Conservation (phyloP, 176 grass and related monocot genomes). For the Musa beccarii region DNA sequence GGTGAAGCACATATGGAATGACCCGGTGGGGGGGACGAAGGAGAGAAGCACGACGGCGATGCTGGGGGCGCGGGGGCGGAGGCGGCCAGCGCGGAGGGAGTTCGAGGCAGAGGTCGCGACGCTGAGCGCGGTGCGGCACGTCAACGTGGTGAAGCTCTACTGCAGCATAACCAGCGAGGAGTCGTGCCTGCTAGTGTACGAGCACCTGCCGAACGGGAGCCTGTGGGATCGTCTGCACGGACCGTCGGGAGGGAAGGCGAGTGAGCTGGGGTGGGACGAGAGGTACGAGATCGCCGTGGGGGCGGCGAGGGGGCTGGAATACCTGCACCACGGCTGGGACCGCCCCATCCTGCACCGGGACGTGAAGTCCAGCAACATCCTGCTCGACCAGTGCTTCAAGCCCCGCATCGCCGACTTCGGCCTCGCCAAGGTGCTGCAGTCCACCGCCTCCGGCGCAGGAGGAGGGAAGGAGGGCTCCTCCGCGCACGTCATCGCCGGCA, state of each 20-base stretch:
- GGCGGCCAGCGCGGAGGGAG: constrained; percentile 22
- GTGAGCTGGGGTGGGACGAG: constrained; percentile 54
- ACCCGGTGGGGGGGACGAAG: constrained; percentile 15
- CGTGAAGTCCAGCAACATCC: constrained; percentile 79
- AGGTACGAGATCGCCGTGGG: constrained; percentile 55
- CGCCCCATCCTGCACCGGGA: constrained; percentile 80
- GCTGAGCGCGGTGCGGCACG: constrained; percentile 60
- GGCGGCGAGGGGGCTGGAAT: constrained; percentile 73
- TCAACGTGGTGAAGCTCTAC: constrained; percentile 80
- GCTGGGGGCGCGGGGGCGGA: not conserved
- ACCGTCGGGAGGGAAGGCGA: constrained; percentile 4
- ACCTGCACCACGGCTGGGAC: constrained; percentile 85
- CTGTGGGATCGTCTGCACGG: constrained; percentile 7
- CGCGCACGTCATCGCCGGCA: constrained; percentile 3
- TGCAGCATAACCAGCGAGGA: constrained; percentile 75
- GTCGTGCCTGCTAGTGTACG: constrained; percentile 24
- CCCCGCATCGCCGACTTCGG: constrained; percentile 88
- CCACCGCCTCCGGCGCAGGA: not conserved
- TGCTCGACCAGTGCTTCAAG: constrained; percentile 61
- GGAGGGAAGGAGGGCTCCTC: constrained; percentile 1
- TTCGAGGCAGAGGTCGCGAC: constrained; percentile 68
- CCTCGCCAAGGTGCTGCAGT: constrained; percentile 40
- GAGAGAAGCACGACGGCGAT: not conserved
- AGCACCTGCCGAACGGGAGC: constrained; percentile 12
- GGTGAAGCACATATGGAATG: constrained; percentile 74